A percentile compares a stretch with the other conserved stretches of the same genome.
These are phyloP conservation scores for Talaromyces sp. DNA, from an alignment of 2,329 filamentous ascomycete species.

Conservation along the genomic window DNA sequence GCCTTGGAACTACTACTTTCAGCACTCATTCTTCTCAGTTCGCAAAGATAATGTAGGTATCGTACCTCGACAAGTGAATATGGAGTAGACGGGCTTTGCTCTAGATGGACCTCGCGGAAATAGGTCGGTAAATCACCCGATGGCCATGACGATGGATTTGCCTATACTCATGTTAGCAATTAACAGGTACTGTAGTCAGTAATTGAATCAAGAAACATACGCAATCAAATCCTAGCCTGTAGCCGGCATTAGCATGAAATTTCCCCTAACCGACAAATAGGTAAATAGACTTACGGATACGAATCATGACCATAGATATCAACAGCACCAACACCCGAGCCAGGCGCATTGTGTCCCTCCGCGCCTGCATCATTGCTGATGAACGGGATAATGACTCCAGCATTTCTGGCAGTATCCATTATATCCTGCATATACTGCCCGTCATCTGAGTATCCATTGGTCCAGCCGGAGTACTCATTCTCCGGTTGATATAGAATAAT, in stretches of 20 bases:
- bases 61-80: conserved; percentile 60
- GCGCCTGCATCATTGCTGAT: conserved; percentile 70
- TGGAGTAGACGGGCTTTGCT: conserved; percentile 63
- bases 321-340: conserved; percentile 54
- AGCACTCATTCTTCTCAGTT: background rate
- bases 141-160: conserved; percentile 62
- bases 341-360: conserved; percentile 61
- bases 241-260: conserved; percentile 11
- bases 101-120: conserved; percentile 53
- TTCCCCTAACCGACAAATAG: background rate
- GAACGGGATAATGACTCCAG: conserved; percentile 69
- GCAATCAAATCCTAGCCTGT: conserved; percentile 40
- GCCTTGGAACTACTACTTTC: conserved; percentile 57
- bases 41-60: background rate
- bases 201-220: conserved; percentile 17
- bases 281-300: conserved; percentile 49
- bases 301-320: conserved; percentile 66
- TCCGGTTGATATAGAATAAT: conserved; percentile 77
- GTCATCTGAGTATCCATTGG: conserved; percentile 56
- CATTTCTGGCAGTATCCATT: conserved; percentile 63
- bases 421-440: conserved; percentile 68
- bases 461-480: conserved; percentile 68
- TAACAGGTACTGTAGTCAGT: too few relatives aligned
- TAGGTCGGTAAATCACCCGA: conserved; percentile 54
- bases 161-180: conserved; percentile 23